A percentile compares a stretch with the other conserved stretches of the same genome.
These are phyloP conservation scores for Omphalea diandra DNA, from an alignment of 441 rosid genomes.

Conservation along the genomic window DNA sequence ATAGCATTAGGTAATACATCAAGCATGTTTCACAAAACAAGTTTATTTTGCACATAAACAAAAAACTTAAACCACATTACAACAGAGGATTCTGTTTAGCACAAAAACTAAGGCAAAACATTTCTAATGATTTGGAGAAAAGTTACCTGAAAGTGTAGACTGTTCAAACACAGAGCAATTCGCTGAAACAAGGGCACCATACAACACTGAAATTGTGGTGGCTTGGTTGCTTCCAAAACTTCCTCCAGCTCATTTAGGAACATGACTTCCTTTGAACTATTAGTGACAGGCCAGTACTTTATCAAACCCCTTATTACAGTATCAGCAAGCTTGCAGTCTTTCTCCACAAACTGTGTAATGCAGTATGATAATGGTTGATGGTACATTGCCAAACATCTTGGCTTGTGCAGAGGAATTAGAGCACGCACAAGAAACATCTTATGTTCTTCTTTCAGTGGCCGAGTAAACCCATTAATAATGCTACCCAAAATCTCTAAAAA, in stretches of 20 bases:
- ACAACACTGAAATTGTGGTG: slow-evolving; percentile 69
- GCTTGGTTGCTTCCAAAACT: slow-evolving; percentile 69
- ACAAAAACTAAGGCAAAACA: slow-evolving; percentile 1
- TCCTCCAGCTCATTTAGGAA: slow-evolving; percentile 86
- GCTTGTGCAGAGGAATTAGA: slow-evolving; percentile 77
- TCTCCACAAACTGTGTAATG: slow-evolving; percentile 76
- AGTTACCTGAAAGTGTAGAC: slow-evolving; percentile 83
- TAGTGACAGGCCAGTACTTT: slow-evolving; percentile 85
- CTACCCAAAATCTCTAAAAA: slow-evolving; percentile 79
- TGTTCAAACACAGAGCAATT: slow-evolving; percentile 67
- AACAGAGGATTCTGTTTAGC: neutral
- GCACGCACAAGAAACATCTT: slow-evolving; percentile 71
- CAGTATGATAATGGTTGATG: slow-evolving; percentile 85
- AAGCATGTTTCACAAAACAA: slow-evolving; percentile 14
- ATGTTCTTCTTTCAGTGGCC: slow-evolving; percentile 89
- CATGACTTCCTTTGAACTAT: slow-evolving; percentile 90
- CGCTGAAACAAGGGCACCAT: slow-evolving; percentile 75
- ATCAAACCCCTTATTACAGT: slow-evolving; percentile 65
- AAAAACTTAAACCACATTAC: neutral
- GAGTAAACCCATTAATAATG: slow-evolving; percentile 80
- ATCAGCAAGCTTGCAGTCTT: slow-evolving; percentile 82
- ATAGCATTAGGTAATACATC: neutral
- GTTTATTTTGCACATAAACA: neutral
- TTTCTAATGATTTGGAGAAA: neutral
- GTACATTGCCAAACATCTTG: slow-evolving; percentile 74